These are phyloP conservation scores for Paralagenidium karlingii DNA, from an alignment of 352 stramenopile genomes.

Conservation along the genomic window DNA sequence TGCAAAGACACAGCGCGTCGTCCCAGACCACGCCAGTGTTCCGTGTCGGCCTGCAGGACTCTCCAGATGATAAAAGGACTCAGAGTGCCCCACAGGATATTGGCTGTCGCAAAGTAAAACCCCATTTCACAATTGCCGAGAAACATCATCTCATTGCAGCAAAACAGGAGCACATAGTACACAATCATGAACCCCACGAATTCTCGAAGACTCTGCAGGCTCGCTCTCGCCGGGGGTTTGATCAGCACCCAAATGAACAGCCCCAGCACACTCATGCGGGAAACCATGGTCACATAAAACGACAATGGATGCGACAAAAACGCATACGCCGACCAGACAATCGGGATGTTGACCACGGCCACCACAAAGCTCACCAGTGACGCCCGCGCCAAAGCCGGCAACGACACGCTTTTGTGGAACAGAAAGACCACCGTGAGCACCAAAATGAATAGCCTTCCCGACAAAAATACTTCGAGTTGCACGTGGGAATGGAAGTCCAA, in stretches of 20 bases:
- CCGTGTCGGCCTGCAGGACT: conserved; percentile 15
- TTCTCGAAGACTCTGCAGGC: conserved; percentile 1
- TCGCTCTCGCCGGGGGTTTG: conserved; percentile 4
- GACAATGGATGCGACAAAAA: no score
- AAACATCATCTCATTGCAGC: conserved; percentile 7
- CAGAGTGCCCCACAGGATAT: conserved; percentile 3
- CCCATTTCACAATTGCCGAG: background rate
- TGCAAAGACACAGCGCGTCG: conserved; percentile 4
- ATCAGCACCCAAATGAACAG: conserved; percentile 6
- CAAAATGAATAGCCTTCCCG: conserved; percentile 9
- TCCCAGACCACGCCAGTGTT: conserved; percentile 14
- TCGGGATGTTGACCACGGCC: conserved; percentile 1
- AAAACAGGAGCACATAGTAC: conserved; percentile 7
- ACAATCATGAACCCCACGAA: conserved; percentile 7
- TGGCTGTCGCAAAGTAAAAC: conserved; percentile 2
- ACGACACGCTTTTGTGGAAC: conserved; percentile 7
- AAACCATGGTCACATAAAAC: background rate
- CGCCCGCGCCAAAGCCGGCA: conserved; percentile 4
- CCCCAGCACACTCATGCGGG: background rate
- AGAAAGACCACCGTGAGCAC: conserved; percentile 8
- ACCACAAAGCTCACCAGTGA: conserved; percentile 1
- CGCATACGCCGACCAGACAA: no score
- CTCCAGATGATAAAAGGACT: conserved; percentile 10
- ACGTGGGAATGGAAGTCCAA: conserved; percentile 6
- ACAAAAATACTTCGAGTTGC: conserved; percentile 6